Evolutionary conservation across 2,329 filamentous ascomycete genomes (phyloP).

Genomic region (Cordyceps cicadae): DNA sequence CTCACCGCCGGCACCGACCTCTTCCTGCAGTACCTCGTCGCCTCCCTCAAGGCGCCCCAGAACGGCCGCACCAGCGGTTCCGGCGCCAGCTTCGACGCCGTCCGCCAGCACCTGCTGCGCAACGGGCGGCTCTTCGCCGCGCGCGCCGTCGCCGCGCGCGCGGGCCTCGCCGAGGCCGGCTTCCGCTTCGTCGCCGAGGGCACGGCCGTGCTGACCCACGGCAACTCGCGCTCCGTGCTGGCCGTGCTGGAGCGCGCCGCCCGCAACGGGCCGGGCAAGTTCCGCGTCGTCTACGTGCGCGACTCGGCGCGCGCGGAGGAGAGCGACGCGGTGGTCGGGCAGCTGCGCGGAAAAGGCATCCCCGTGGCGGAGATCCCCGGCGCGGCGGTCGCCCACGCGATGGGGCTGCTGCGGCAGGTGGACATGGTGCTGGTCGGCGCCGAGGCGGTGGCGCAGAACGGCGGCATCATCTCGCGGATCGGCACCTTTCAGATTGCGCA

Average conservation of each 20-base stretch:
- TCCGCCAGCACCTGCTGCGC: conserved; percentile 72
- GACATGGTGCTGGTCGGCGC: conserved; percentile 59
- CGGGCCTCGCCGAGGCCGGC: conserved; percentile 74
- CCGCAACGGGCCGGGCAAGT: conserved; percentile 52
- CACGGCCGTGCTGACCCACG: conserved; percentile 79
- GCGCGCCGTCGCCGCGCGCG: conserved; percentile 74
- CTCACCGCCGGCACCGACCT: conserved; percentile 90
- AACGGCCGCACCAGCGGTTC: conserved; percentile 25
- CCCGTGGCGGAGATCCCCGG: conserved; percentile 59
- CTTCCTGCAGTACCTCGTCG: conserved; percentile 88
- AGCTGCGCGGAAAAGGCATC: conserved; percentile 65
- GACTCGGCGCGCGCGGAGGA: conserved; percentile 49
- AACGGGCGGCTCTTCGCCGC: conserved; percentile 83
- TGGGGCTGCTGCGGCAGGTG: conserved; percentile 48
- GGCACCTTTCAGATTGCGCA: conserved; percentile 80
- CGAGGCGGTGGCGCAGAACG: conserved; percentile 90
- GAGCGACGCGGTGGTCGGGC: conserved; percentile 60
- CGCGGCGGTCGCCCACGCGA: conserved; percentile 67
- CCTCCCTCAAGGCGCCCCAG: conserved; percentile 49
- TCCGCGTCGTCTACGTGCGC: conserved; percentile 75
- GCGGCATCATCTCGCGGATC: conserved; percentile 82
- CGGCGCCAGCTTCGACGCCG: conserved; percentile 58
- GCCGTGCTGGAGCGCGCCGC: conserved; percentile 63
- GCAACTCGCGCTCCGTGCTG: conserved; percentile 76
- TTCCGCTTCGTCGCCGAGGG: conserved; percentile 71